Evolutionary conservation across 139 green algal genomes (phyloP), one percentile per base, ranked within the genome.

Genomic region (Mychonastes homosphaera): DNA sequence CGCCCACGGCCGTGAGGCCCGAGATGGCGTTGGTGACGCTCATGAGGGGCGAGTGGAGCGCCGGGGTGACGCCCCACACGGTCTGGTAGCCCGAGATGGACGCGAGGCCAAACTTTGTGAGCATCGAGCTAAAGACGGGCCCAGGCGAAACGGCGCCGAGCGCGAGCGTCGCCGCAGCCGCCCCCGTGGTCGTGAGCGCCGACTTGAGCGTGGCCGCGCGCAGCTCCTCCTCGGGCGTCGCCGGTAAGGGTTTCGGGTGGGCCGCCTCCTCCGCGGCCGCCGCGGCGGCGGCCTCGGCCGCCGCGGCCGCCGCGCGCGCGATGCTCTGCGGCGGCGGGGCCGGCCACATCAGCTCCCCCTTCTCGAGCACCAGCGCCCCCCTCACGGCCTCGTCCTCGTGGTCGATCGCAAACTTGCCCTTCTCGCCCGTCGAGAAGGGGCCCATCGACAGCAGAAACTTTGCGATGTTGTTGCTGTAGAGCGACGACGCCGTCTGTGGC

Each of bases 11-110:
- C 21, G 69, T 77, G 35, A 77, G 53, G 23, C 80, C 86, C 3
- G 71, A 86, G 47, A 96, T 92, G 39, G 88, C 88, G 67, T 96
- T 96, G 54, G 88, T 95, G 23, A 96, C 88, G 12, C 64, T 81
- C 88, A 96, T 96, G 40, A 96, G 76, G 15, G 88, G 88, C 24
- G 79, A 88, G 79, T 96, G 88, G 53, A 96, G 73, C 27, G 88
- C 87, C 7, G 82, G 82, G 13, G 74, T 81, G 6, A 94, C 88
- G 21, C 86, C 84, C 84, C 82, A 84, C 56, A 90, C 71, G 6
- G 61, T 67, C 61, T 67, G 81, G 67, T 90, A 89, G 32, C 85
- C 85, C 55, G 76, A 89, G 47, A 90, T 83, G 41, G 63, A 79
- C 18, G 85, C 77, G 57, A 94, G 74, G 5, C 72, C 79, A 63